Evolutionary conservation across 129 eudicot species (phyloP), one percentile per base, ranked within the genome.

Genomic region (Chrysanthemum makinoi): DNA sequence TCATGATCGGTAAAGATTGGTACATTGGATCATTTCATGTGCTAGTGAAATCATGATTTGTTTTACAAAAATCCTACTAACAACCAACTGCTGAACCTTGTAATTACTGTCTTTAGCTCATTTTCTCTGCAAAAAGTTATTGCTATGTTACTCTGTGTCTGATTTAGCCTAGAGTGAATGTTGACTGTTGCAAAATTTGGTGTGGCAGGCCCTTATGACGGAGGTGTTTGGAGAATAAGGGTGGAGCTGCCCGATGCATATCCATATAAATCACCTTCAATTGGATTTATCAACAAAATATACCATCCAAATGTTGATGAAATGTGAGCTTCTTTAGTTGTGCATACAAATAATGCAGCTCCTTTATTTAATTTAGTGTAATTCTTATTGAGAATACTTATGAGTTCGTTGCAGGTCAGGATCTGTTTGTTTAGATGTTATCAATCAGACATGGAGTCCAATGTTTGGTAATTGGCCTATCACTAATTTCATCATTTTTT

Each of bases 261-360:
- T 74, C 91, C 97, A 5, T 87, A 85, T 54, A 87, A 81, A 71
- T 85, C 97, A 76, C 97, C 97, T 39, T 88, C 97, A 5, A 91
- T 91, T 70, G 97, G 97, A 48, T 91, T 91, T 77, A 82, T 88
- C 44, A 91, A 88, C 75, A 91, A 88, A 83, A 91, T 91, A 65
- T 90, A 90, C 77, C 97, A 90, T 79, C 97, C 97, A 15, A 90
- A 90, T 81, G 97, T 90, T 18, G 97, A 91, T 78, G 97, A 91
- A 69, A 89, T 89, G 98, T 92, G 85, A 86, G 95, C 65, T 62
- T 65, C 46, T n/a, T 10, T 44, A 62, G 7, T 33, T 24, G 11
- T 58, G 30, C 47, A 14, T 69, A 56, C 30, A 16, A 30, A 5
- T n/a, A 26, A 28, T n/a, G 8, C 24, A 39, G 9, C 53, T 52